Evolutionary conservation across 352 stramenopile species (phyloP), one percentile per base, ranked within the genome.

Genomic region (Blastocystis sp.): DNA sequence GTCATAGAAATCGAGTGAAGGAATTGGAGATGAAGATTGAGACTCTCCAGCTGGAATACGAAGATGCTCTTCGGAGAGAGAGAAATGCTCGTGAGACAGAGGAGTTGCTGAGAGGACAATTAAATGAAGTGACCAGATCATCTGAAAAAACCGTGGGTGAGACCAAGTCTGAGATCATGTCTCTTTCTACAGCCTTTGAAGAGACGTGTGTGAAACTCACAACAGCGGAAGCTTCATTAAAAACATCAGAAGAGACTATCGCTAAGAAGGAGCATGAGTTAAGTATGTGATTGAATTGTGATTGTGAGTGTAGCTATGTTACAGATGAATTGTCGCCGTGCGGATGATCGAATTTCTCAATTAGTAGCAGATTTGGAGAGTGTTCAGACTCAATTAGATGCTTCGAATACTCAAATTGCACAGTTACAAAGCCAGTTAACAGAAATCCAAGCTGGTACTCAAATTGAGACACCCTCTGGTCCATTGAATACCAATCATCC

Each of bases 401-500:
- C 58, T 11, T 7, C 42, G 1, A n/a, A 64, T 7, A 33, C 22
- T 19, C 44, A 17, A 27, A 35, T 64, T 4, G 70, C 19, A 6
- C 22, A 27, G n/a, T 44, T 81, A 17, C 70, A 81, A 37, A 33
- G 17, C 9, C 22, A 62, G 15, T 37, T 81, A 33, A 48, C n/a
- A 6, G 22, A 22, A n/a, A 17, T 30, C 15, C 17, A 27, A 3
- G 42, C 17, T 11, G 70, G 70, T 11, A 35, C 11, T 0, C 27
- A 15, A 13, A 81, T 81, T 17, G 70, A 66, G 13, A 84, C 53
- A 7, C 73, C 73, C 3, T 54, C 51, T 30, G 73, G 73, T 54
- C 42, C 51, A 24, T n/a, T 84, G 30, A 84, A 57, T 24, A 84
- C 73, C 19, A 57, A 35, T 19, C 64, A 84, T 44, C 22, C 51